These are phyloP conservation scores for Aspergillus intermedius DNA, from an alignment of 2,329 filamentous ascomycete genomes.

Conservation along the genomic window DNA sequence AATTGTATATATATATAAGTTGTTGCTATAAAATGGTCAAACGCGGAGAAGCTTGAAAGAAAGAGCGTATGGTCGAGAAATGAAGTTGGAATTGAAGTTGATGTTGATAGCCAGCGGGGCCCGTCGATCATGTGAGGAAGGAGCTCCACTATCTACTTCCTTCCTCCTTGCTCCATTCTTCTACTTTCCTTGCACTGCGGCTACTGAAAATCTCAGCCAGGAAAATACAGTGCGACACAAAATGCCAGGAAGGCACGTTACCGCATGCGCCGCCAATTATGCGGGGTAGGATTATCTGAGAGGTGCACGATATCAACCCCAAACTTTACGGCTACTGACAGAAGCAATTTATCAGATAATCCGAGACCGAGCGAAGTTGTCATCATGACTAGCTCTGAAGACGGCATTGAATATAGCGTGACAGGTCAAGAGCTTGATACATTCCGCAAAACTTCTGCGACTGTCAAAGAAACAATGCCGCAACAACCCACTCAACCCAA, in stretches of 20 bases:
- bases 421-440: background rate
- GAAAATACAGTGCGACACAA: background rate
- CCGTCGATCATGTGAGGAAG: background rate
- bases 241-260: background rate
- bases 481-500: constrained; percentile 16
- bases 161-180: background rate
- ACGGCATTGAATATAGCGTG: background rate
- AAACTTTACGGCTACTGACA: background rate
- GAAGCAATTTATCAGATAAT: background rate
- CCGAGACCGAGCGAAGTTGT: background rate
- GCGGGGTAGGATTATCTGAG: background rate
- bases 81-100: too few species aligned
- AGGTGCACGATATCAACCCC: background rate
- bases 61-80: too few species aligned
- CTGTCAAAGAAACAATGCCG: constrained; percentile 3
- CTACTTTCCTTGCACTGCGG: background rate
- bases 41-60: too few species aligned
- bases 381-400: background rate
- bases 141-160: background rate
- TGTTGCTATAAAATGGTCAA: too few species aligned
- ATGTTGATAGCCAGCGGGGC: background rate
- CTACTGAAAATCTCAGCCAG: background rate
- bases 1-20: too few species aligned
- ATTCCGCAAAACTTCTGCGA: background rate
- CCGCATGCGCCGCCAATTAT: background rate